A percentile compares a stretch with the other conserved stretches of the same genome.
Evolutionary conservation across 2,329 filamentous ascomycete genomes (phyloP).

Genomic region (Sporothrix euskadiensis): DNA sequence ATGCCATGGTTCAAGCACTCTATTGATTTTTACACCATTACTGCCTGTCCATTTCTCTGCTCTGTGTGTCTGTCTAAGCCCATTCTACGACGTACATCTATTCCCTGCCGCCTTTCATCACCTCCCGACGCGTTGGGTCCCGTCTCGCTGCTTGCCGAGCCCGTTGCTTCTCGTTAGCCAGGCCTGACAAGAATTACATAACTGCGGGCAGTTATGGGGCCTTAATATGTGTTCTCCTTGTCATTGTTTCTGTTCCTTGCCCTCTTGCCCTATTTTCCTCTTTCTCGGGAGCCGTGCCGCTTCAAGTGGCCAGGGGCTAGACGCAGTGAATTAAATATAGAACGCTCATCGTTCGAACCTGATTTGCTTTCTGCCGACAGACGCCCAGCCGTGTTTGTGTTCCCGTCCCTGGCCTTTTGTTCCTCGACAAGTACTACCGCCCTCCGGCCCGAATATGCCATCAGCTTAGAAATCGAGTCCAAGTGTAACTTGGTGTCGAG

Average conservation of each 20-base stretch:
- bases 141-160: conserved; percentile 4
- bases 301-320: neutral
- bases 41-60: neutral
- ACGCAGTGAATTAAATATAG: conserved; percentile 11
- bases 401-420: neutral
- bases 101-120: neutral
- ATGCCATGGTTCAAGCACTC: neutral
- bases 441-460: conserved; percentile 2
- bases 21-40: neutral
- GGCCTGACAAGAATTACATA: conserved; percentile 8
- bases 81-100: neutral
- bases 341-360: neutral
- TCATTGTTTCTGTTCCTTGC: neutral
- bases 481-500: neutral
- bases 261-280: neutral
- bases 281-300: conserved; percentile 9
- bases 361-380: neutral
- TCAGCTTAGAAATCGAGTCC: neutral
- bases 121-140: neutral
- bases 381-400: neutral
- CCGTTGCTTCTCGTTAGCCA: neutral
- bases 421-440: neutral
- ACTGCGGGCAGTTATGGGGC: neutral
- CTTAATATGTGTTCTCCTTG: neutral
- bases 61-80: neutral